Base-by-base conservation (phyloP, 495 filamentous ascomycete genomes). In the Talaromyces thailandensis region DNA sequence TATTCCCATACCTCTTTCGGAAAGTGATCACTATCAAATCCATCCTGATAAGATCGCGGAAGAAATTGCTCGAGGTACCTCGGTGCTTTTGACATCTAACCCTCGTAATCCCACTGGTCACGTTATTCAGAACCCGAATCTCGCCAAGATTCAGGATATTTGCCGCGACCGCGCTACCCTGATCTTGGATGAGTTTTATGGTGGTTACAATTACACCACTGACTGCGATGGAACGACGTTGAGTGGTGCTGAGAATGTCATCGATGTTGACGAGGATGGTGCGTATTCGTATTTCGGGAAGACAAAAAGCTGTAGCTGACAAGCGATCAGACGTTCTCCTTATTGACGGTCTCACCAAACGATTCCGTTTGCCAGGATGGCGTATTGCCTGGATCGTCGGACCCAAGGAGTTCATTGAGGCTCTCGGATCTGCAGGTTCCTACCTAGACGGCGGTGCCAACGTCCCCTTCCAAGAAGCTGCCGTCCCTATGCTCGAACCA, bases 381-480 rank as follows among this genome's bases (percentile, higher is more conserved):
- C 90, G 93, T 65, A 92, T 98, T 55, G 93, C 93, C 8, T 96
- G 93, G 93, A 88, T 98, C 64, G 73, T 98, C 56, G 93, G 93
- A 2, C 93, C 93, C 56, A 96, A 96, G 78, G 93, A 96, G 62
- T 98, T 96, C 77, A 89, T 98, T 77, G 88, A 90, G 70, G 92
- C 93, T 23, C 91, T 98, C 64, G 91, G 91, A 62, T 92, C 88
- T 37, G 95, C 93, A 67, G 93, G 93, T 32, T 90, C 86, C 3
- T 98, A 96, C 78, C 86, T 98, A n/a, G 93, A 97, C 68, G 93
- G 93, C 62, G 93, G 93, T 63, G 89, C 91, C 69, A 96, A 96
- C 70, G 92, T 90, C 4, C 92, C 93, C 24, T 96, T 98, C 83
- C 93, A 97, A 73, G 88, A 96, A 72, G 93, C 93, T 29, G 91